Percentiles rank a stretch among this genome's conserved stretches.
phyloP scores from a whole-genome alignment of 2,329 filamentous ascomycete species.

The Fusarium sp. region DNA sequence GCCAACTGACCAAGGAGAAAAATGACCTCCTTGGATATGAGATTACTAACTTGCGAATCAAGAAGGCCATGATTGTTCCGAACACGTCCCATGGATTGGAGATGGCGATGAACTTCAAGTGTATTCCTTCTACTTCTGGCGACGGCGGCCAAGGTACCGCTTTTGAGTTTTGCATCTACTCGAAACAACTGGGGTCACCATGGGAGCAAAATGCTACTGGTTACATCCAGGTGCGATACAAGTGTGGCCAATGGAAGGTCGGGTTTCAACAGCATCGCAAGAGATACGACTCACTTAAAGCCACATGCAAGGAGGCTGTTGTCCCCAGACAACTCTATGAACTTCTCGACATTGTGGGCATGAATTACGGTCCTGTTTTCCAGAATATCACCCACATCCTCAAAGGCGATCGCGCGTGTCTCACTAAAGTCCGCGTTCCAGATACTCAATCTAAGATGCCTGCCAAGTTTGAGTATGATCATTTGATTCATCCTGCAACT shows the following conservation, averaged over 20 bases:
- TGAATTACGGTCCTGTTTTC: conserved; percentile 65
- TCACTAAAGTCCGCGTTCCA: conserved; percentile 58
- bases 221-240: conserved; percentile 48
- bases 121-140: conserved; percentile 13
- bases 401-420: conserved; percentile 52
- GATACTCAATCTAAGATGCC: conserved; percentile 67
- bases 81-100: conserved; percentile 62
- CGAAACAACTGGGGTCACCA: conserved; percentile 55
- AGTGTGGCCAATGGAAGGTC: conserved; percentile 32
- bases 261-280: conserved; percentile 40
- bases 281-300: conserved; percentile 43
- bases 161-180: conserved; percentile 61
- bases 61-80: conserved; percentile 65
- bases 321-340: conserved; percentile 64
- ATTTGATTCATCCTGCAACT: conserved; percentile 69
- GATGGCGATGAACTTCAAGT: conserved; percentile 61
- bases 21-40: conserved; percentile 55
- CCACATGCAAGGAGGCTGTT: conserved; percentile 51
- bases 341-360: conserved; percentile 62
- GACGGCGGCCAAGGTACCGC: background rate
- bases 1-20: conserved; percentile 53
- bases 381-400: conserved; percentile 59
- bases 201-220: conserved; percentile 61
- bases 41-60: conserved; percentile 60
- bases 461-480: conserved; percentile 63